A percentile compares a stretch with the other conserved stretches of the same genome.
These are phyloP conservation scores for Rhodotorula kratochvilovae DNA, from an alignment of 768 basidiomycete species.

Conservation along the genomic window DNA sequence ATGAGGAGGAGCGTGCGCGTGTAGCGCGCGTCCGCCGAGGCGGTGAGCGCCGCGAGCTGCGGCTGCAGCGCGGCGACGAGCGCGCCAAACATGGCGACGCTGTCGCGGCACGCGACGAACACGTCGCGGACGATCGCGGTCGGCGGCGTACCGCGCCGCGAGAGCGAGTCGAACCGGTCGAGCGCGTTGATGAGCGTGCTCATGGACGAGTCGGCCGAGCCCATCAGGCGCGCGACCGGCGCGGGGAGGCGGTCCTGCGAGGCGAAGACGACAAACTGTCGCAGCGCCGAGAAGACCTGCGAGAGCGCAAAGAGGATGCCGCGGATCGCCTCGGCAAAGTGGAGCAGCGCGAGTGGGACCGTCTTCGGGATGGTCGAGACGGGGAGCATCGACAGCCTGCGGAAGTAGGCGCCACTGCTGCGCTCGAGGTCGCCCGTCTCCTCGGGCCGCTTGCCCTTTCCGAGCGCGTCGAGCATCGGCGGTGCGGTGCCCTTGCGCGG, in stretches of 20 bases:
- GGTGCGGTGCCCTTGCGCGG: not conserved
- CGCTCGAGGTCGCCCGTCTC: constrained; percentile 55
- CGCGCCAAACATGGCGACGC: constrained; percentile 75
- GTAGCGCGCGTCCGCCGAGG: constrained; percentile 76
- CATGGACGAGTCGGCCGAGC: constrained; percentile 77
- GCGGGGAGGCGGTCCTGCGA: constrained; percentile 76
- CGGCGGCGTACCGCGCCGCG: constrained; percentile 64
- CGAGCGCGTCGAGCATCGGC: constrained; percentile 7
- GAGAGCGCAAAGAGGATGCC: constrained; percentile 87
- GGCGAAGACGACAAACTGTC: constrained; percentile 77
- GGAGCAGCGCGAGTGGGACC: constrained; percentile 65
- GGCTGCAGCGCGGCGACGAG: constrained; percentile 75
- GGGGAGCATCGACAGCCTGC: constrained; percentile 75
- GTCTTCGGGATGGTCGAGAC: constrained; percentile 59
- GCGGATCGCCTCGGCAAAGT: constrained; percentile 78
- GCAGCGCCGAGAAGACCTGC: constrained; percentile 81
- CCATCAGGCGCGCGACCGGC: constrained; percentile 75
- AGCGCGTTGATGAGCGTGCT: constrained; percentile 76
- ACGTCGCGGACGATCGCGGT: constrained; percentile 69
- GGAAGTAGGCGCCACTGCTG: constrained; percentile 89
- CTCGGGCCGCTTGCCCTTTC: constrained; percentile 46
- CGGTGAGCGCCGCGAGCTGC: constrained; percentile 71
- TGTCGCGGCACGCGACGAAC: constrained; percentile 77
- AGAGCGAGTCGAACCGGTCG: constrained; percentile 82
- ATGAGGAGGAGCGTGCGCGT: constrained; percentile 78